Evolutionary conservation across 2,329 filamentous ascomycete species (phyloP), one percentile per base, ranked within the genome.

Genomic region (Coniochaeta ligniaria): DNA sequence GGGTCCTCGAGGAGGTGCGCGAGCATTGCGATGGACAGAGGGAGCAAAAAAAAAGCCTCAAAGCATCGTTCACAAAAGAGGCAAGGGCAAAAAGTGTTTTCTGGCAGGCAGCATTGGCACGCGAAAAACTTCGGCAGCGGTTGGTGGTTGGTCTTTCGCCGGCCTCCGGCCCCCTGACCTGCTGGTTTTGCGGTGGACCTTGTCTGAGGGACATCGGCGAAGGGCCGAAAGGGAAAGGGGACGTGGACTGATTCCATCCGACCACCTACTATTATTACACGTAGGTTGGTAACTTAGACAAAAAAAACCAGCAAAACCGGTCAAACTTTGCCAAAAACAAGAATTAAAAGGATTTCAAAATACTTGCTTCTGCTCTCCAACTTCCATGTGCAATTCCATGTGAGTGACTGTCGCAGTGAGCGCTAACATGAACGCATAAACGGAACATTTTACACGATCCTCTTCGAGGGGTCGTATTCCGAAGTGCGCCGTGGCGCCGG

Each of bases 161-260:
- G n/a, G 38, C 43, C 43, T 24, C n/a, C 43, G 43, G 43, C 20
- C 43, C 41, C n/a, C 11, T 12, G 20, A 47, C 20, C n/a, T 22
- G 47, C 17, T 52, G 22, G 22, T 26, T 31, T 26, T n/a, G n/a
- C n/a, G n/a, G 47, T 52, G 47, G 47, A 31, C 24, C 47, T 28
- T 50, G 20, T 50, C 20, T 50, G 20, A 47, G 43, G 22, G 11
- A 47, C 43, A 22, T 47, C 47, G 47, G 47, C 47, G 47, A 52
- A 52, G 47, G 47, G 47, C 47, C 47, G 47, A 52, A 52, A 52
- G 47, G 47, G 47, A 52, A 52, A 31, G n/a, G n/a, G n/a, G 43
- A 24, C 43, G 24, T 12, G 43, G 22, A 36, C 35, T 14, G 35
- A 36, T 36, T 36, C 35, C n/a, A n/a, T n/a, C n/a, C 35, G 20